These are phyloP conservation scores for fission yeast (Schizosaccharomyces pombe) DNA, from an alignment of 805 yeast species.

Conservation along the genomic window DNA sequence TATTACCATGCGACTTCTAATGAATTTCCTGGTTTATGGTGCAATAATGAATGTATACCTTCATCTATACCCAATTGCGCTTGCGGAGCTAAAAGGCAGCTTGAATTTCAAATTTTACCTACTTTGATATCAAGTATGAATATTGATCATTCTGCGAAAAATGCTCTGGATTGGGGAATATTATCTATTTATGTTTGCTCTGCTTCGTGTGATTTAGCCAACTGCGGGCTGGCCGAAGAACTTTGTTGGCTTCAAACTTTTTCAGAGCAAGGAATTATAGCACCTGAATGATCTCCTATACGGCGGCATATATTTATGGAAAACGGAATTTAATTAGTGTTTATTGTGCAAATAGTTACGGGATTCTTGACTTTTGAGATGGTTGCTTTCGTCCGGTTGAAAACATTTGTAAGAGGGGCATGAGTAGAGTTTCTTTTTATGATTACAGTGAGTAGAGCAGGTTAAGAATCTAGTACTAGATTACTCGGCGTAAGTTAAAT, in stretches of 20 bases:
- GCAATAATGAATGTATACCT: background rate
- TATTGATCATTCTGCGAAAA: background rate
- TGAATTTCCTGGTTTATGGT: background rate
- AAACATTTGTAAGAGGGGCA: too few relatives aligned
- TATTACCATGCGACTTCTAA: background rate
- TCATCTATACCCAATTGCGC: background rate
- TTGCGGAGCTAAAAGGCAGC: background rate
- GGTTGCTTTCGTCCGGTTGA: too few relatives aligned
- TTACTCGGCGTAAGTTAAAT: too few relatives aligned
- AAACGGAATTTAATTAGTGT: too few relatives aligned
- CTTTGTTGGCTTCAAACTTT: conserved; percentile 1
- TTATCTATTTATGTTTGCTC: background rate
- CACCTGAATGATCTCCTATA: too few relatives aligned
- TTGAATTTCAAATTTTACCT: background rate
- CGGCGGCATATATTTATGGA: too few relatives aligned
- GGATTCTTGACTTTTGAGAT: too few relatives aligned
- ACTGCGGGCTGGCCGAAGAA: background rate
- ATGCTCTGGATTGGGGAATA: conserved; percentile 1
- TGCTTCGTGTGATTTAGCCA: background rate
- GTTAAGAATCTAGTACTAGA: too few relatives aligned
- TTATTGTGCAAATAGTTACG: too few relatives aligned
- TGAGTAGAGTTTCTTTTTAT: too few relatives aligned
- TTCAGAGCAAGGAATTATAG: background rate
- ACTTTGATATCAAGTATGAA: background rate
- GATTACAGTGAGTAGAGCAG: too few relatives aligned